Percentiles rank a stretch among this genome's conserved stretches.
phyloP scores from a whole-genome alignment of 2,329 filamentous ascomycete species.

The Aspergillus sp. region DNA sequence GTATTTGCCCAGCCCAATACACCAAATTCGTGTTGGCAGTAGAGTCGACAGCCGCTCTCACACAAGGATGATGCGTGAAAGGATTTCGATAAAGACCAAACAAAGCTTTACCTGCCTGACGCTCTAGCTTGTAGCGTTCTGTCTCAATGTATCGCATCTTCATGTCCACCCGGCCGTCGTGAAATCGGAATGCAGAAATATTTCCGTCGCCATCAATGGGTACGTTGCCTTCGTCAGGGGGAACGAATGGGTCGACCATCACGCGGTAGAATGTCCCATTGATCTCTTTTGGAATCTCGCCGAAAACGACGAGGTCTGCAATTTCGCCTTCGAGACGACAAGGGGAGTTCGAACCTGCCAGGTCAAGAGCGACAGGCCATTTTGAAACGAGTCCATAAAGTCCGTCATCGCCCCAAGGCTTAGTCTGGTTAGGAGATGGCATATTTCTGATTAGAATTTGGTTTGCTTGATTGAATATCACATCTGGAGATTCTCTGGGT shows the following conservation, averaged over 20 bases:
- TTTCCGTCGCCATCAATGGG: constrained; percentile 38
- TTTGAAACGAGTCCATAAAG: too few species aligned
- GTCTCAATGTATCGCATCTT: constrained; percentile 37
- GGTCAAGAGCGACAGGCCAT: too few species aligned
- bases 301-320: constrained; percentile 38
- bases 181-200: constrained; percentile 33
- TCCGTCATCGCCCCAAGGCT: too few species aligned
- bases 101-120: constrained; percentile 29
- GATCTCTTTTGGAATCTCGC: constrained; percentile 42
- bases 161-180: constrained; percentile 29
- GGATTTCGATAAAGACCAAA: constrained; percentile 38
- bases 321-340: constrained; percentile 40
- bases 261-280: constrained; percentile 47
- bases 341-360: constrained; percentile 10
- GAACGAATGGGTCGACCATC: constrained; percentile 46
- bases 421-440: too few species aligned
- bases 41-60: constrained; percentile 26
- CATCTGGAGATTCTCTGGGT: too few species aligned
- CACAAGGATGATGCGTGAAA: constrained; percentile 29
- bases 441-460: too few species aligned
- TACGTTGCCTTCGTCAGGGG: constrained; percentile 28
- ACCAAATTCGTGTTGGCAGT: constrained; percentile 57
- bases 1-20: constrained; percentile 49
- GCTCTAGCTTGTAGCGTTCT: constrained; percentile 36
- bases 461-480: too few species aligned